Conservation (phyloP, 768 basidiomycete genomes). For the Leccinum obscurum region DNA sequence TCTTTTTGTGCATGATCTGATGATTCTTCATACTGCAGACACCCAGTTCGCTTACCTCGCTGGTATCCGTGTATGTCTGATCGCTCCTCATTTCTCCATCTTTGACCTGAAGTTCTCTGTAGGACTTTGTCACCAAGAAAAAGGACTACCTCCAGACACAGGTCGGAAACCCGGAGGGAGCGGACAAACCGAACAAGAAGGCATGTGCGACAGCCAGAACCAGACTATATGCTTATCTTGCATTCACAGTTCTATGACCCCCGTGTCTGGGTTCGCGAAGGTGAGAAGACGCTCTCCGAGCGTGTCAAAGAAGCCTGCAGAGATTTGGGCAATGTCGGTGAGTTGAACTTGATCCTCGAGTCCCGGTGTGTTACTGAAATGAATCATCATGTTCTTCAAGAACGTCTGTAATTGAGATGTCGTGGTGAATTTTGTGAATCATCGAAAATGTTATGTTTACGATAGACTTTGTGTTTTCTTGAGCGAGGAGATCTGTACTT, state of each 20-base stretch:
- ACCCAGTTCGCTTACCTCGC: conserved; percentile 89
- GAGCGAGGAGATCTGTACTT: conserved; percentile 5
- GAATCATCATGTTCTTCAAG: conserved; percentile 7
- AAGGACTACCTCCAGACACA: conserved; percentile 86
- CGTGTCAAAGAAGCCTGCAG: conserved; percentile 94
- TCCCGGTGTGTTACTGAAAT: neutral
- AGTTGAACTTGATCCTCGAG: conserved; percentile 22
- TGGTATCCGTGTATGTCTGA: conserved; percentile 67
- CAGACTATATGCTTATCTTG: neutral
- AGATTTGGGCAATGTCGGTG: conserved; percentile 77
- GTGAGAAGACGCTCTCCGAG: conserved; percentile 85
- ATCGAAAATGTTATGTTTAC: conserved; percentile 19
- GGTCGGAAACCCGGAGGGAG: conserved; percentile 95
- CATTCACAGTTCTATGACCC: conserved; percentile 79
- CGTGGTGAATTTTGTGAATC: neutral
- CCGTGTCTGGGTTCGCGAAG: conserved; percentile 98
- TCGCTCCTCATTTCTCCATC: neutral
- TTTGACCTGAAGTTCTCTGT: conserved; percentile 4
- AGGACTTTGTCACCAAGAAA: conserved; percentile 88
- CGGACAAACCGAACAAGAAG: conserved; percentile 99
- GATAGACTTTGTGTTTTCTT: conserved; percentile 13
- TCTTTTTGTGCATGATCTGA: conserved; percentile 3
- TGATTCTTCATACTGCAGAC: conserved; percentile 40
- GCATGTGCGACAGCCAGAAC: conserved; percentile 33
- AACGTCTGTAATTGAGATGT: conserved; percentile 23